phyloP scores from a whole-genome alignment of 2,329 filamentous ascomycete species.

The Sporothrix pallida region DNA sequence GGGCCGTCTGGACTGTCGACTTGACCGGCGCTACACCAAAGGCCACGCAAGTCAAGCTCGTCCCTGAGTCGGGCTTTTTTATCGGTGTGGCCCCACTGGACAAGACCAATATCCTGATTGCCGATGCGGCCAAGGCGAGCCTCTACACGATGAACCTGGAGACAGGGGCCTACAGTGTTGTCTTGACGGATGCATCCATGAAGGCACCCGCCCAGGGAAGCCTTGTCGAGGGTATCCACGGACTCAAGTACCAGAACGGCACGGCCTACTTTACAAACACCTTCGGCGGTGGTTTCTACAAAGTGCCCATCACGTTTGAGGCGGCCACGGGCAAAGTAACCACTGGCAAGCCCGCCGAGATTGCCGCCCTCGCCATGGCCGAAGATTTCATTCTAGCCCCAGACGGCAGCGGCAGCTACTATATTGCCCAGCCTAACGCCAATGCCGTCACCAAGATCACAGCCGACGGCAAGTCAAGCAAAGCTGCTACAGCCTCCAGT shows the following conservation, averaged over 20 bases:
- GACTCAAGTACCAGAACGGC: slow-evolving; percentile 41
- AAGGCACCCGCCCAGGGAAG: slow-evolving; percentile 42
- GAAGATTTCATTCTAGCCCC: slow-evolving; percentile 28
- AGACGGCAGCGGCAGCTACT: slow-evolving; percentile 27
- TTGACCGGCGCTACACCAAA: slow-evolving; percentile 35
- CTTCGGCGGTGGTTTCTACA: slow-evolving; percentile 30
- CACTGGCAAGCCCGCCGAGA: slow-evolving; percentile 1
- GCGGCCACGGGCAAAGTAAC: background rate
- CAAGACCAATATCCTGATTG: slow-evolving; percentile 42
- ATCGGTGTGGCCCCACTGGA: slow-evolving; percentile 43
- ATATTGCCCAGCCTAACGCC: slow-evolving; percentile 29
- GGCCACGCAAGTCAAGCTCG: slow-evolving; percentile 40
- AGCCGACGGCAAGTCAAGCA: slow-evolving; percentile 24
- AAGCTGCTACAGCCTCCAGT: slow-evolving; percentile 18
- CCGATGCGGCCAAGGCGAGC: slow-evolving; percentile 43
- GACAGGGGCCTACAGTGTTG: slow-evolving; percentile 41
- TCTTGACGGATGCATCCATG: slow-evolving; percentile 42
- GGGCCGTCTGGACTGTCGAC: slow-evolving; percentile 42
- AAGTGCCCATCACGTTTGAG: slow-evolving; percentile 13
- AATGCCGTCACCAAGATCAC: slow-evolving; percentile 18
- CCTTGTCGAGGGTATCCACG: slow-evolving; percentile 43
- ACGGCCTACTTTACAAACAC: slow-evolving; percentile 46
- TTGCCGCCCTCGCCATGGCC: slow-evolving; percentile 27
- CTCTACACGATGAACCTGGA: slow-evolving; percentile 41
- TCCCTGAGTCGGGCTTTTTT: slow-evolving; percentile 43